Evolutionary conservation across 2,329 filamentous ascomycete species (phyloP).

Genomic region (Beauveria varroae): DNA sequence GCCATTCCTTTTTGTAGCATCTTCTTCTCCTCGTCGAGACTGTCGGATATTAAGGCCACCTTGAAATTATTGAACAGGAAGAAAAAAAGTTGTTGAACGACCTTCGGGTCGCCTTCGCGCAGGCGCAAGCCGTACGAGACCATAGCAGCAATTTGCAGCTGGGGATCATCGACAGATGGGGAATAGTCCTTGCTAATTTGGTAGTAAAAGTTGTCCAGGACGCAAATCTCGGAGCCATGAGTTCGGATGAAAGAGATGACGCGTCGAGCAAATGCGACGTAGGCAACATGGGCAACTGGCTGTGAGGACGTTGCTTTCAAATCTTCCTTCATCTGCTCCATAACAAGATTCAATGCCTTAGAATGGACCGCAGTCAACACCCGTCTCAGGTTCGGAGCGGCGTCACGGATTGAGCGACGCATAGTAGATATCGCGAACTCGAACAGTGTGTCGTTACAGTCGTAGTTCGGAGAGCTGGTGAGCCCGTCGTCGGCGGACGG

Average conservation of each 20-base stretch:
- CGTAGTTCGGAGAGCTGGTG: slow-evolving; percentile 37
- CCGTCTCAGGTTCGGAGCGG: slow-evolving; percentile 27
- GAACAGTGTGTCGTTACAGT: slow-evolving; percentile 41
- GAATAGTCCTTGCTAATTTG: slow-evolving; percentile 49
- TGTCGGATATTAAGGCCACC: slow-evolving; percentile 41
- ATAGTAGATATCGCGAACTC: slow-evolving; percentile 41
- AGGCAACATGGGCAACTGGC: slow-evolving; percentile 33
- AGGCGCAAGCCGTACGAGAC: slow-evolving; percentile 48
- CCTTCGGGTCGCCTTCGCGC: slow-evolving; percentile 41
- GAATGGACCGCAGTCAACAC: slow-evolving; percentile 33
- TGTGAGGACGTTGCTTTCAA: slow-evolving; percentile 31
- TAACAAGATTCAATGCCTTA: slow-evolving; percentile 36
- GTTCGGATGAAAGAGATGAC: slow-evolving; percentile 48
- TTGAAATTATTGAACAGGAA: slow-evolving; percentile 53
- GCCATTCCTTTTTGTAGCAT: slow-evolving; percentile 42
- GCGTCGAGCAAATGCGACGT: slow-evolving; percentile 43
- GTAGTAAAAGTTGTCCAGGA: slow-evolving; percentile 48
- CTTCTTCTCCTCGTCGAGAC: slow-evolving; percentile 36
- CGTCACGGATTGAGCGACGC: slow-evolving; percentile 38
- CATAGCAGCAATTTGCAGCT: slow-evolving; percentile 48
- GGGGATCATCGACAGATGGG: slow-evolving; percentile 47
- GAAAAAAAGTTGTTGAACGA: slow-evolving; percentile 44
- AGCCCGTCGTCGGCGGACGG: slow-evolving; percentile 30
- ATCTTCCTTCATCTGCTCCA: slow-evolving; percentile 48
- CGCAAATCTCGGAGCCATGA: slow-evolving; percentile 45